phyloP scores from a whole-genome alignment of 345 rosid species.

The Citrus mangshanensis region DNA sequence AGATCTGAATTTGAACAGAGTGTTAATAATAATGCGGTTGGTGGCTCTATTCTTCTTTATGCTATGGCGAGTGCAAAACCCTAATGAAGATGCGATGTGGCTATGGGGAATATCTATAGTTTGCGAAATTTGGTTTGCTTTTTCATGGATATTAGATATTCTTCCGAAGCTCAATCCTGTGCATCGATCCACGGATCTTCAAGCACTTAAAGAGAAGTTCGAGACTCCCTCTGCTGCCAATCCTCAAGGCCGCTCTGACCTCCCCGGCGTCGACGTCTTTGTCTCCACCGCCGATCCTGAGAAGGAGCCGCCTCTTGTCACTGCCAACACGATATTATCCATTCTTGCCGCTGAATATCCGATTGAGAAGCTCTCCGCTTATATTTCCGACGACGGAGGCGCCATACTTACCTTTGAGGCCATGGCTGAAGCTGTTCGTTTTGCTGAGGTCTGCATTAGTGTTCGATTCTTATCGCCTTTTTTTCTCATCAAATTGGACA shows the following conservation, averaged over 20 bases:
- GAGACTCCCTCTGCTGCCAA: constrained; percentile 68
- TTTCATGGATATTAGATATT: constrained; percentile 84
- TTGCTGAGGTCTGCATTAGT: constrained; percentile 50
- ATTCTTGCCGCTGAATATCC: constrained; percentile 82
- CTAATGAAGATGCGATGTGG: constrained; percentile 86
- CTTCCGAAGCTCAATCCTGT: constrained; percentile 87
- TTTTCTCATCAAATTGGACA: too few species aligned
- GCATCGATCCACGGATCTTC: constrained; percentile 76
- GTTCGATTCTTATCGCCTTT: neutral
- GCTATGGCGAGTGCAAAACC: constrained; percentile 68
- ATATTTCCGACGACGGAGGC: constrained; percentile 92
- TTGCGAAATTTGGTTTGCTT: constrained; percentile 92
- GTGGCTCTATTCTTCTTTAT: constrained; percentile 54
- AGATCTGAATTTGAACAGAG: constrained; percentile 41
- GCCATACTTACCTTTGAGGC: constrained; percentile 92
- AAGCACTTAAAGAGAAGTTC: constrained; percentile 74
- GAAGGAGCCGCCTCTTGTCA: constrained; percentile 90
- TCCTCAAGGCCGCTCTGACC: constrained; percentile 85
- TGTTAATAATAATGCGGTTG: constrained; percentile 55
- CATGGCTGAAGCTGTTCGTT: constrained; percentile 91
- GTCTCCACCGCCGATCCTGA: constrained; percentile 94
- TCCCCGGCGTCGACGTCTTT: constrained; percentile 78
- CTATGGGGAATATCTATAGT: constrained; percentile 77
- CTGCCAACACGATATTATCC: constrained; percentile 78
- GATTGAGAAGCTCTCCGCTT: constrained; percentile 64